Base-by-base conservation (phyloP, 1,284 basidiomycete genomes). In the Malassezia sp. region DNA sequence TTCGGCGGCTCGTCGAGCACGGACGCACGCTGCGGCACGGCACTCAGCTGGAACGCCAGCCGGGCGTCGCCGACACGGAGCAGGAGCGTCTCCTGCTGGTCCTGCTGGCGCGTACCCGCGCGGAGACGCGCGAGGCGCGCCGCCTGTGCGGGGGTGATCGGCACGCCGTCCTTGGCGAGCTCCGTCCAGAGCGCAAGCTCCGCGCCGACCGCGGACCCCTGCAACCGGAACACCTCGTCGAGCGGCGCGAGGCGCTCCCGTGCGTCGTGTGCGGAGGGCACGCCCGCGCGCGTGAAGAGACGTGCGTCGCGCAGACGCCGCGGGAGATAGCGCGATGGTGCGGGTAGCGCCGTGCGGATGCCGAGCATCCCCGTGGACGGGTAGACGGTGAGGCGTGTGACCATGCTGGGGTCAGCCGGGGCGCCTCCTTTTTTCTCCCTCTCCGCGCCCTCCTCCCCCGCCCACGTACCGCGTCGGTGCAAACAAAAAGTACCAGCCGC, bases 21-120 rank as follows among this genome's bases (percentile, higher is more conserved):
- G 4, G 36, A 18, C 24, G 20, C 7, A n/a, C 31, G 41, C 27
- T 26, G 29, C 37, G 46, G 42, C 32, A n/a, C 30, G 2, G 46
- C 42, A 6, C 34, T 18, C 21, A 53, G 31, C 28, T 49, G 47
- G 47, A 49, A 53, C 10, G 52, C 52, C 10, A 53, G 47, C 9
- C 39, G 37, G 18, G 52, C 42, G 32, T 37, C 40, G 30, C 40
- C 47, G 24, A 53, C 47, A 29, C 52, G 46, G 24, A 53, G 47
- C 38, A 53, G 33, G 12, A 53, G 21, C 31, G 32, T 43, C 14
- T 53, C 47, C 30, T 49, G 46, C 39, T 36, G 28, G 18, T 45
- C 42, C 20, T 27, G 8, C 36, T 45, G 39, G n/a, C 31, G 31
- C 31, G 15, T 17, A 1, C 24, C 24, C 17, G 43, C 15, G 8